Conservation (phyloP, 192 early-diverging fungal genomes). For the Jimgerdemannia flammicorona region DNA sequence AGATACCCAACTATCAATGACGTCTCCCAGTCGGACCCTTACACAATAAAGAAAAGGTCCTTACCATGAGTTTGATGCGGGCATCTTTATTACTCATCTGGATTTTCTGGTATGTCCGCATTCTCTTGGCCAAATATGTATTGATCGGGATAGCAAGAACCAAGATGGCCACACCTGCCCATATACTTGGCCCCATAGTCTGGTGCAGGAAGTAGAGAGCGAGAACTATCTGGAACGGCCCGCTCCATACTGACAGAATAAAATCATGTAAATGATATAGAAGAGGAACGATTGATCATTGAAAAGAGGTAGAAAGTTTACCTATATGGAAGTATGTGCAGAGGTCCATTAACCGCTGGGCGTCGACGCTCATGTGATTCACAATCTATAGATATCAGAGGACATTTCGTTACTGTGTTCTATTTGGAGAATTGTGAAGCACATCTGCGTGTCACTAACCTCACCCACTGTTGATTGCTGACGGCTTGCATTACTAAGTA, state of each 20-base stretch:
- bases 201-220: constrained; percentile 73
- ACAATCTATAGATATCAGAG: constrained; percentile 32
- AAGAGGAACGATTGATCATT: too few relatives aligned
- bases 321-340: constrained; percentile 67
- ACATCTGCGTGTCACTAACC: constrained; percentile 43
- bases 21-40: too few relatives aligned
- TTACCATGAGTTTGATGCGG: constrained; percentile 62
- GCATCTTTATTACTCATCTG: constrained; percentile 88
- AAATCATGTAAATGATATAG: neutral
- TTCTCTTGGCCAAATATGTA: constrained; percentile 54
- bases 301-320: too few relatives aligned
- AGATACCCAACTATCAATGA: too few relatives aligned
- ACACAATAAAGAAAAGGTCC: too few relatives aligned
- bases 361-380: constrained; percentile 66
- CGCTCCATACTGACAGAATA: constrained; percentile 54
- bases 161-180: constrained; percentile 85
- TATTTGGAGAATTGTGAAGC: neutral
- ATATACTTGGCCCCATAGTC: constrained; percentile 76
- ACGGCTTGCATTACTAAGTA: constrained; percentile 73
- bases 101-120: constrained; percentile 65
- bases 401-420: neutral
- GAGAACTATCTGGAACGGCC: constrained; percentile 61
- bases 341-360: constrained; percentile 57
- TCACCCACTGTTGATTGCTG: constrained; percentile 79
- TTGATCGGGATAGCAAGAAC: constrained; percentile 80